phyloP scores from a whole-genome alignment of 257 asterid genomes.

The Jasminum sambac region DNA sequence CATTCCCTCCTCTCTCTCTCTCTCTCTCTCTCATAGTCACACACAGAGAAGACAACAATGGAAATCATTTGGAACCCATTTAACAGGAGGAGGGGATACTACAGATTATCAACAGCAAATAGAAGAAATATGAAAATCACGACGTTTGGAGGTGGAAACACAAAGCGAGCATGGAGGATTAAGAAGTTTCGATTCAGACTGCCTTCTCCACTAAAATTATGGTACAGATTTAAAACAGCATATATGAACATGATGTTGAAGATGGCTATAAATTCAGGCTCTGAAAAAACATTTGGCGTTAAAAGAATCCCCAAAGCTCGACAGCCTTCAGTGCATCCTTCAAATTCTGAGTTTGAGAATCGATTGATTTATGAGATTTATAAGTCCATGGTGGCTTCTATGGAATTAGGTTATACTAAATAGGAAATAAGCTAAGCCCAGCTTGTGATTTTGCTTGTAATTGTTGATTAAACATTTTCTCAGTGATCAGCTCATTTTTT shows the following conservation, averaged over 20 bases:
- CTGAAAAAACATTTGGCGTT: constrained; percentile 26
- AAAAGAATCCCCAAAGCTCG: constrained; percentile 44
- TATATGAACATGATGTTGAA: constrained; percentile 52
- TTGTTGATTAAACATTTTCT: background rate
- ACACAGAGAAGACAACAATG: constrained; percentile 19
- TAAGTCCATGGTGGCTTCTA: constrained; percentile 47
- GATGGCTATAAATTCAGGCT: constrained; percentile 29
- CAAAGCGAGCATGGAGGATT: constrained; percentile 48
- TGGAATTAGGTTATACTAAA: constrained; percentile 44
- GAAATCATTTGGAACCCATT: constrained; percentile 27
- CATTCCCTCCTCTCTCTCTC: background rate
- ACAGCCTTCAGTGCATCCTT: constrained; percentile 18
- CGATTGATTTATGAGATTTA: constrained; percentile 56
- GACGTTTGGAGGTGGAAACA: constrained; percentile 32
- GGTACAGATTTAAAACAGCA: constrained; percentile 41
- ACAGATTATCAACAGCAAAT: constrained; percentile 27
- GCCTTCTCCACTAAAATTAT: constrained; percentile 43
- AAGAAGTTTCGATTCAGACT: constrained; percentile 41
- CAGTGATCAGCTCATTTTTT: background rate
- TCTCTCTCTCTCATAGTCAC: constrained; percentile 14
- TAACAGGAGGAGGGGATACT: constrained; percentile 46
- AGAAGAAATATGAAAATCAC: constrained; percentile 30
- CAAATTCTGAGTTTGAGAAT: constrained; percentile 48
- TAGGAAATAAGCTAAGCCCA: background rate
- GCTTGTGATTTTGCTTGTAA: background rate